Base-by-base conservation (phyloP, 345 rosid species). In the Brassica nigra region DNA sequence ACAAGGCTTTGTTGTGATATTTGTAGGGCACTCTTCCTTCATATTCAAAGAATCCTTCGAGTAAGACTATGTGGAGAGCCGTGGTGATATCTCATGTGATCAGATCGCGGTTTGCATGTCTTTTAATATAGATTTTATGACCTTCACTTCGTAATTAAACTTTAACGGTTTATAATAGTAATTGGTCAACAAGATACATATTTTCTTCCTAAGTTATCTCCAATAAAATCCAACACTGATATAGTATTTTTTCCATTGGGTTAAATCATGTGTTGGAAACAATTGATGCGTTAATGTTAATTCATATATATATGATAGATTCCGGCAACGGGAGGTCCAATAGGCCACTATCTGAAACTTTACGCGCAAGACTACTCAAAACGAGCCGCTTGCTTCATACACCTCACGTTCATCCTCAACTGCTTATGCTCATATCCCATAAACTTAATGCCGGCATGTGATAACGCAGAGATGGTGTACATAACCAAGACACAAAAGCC, bases 1-100 rank as follows among this genome's bases (percentile, higher is more conserved):
- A 61, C 7, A 57, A 8, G 23, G n/a, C 8, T 18, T 72, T 11
- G 11, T 0, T 57, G 10, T 74, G 75, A 52, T 59, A 18, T 65
- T 52, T 78, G 83, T 79, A 91, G 94, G 92, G 90, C 4, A 90
- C 94, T 34, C 88, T 91, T 86, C 97, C 94, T 12, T 91, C 92
- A 0, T 84, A 89, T 57, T 90, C 91, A 83, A 91, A 91, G 77
- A 84, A 82, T 57, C 92, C 92, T 61, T 88, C 94, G 16, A 76
- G 85, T 4, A 85, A 84, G 75, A 92, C 85, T 9, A 91, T 91
- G 97, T 90, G 92, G 97, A 88, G 54, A 70, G 94, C 94, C 23
- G 90, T 88, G 37, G 73, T 86, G 70, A 73, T 85, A 29, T 84
- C 97, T n/a, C 89, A 88, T 73, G 58, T 77, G 2, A 0, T 90